Conservation (phyloP, 306 rosid genomes). For the Carpinus fangiana region DNA sequence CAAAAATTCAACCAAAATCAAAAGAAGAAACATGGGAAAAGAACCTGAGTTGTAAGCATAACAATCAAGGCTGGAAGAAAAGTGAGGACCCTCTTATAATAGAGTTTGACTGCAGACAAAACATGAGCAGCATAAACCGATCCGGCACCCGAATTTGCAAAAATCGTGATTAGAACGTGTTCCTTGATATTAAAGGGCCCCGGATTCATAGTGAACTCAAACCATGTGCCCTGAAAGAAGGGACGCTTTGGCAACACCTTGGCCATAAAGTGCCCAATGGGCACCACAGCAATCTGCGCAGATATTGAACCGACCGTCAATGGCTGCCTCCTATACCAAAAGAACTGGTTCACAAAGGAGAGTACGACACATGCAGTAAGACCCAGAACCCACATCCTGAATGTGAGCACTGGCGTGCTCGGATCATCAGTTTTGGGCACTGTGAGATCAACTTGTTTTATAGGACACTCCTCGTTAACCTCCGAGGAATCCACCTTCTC, state of each 20-base stretch:
- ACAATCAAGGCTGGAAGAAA: slow-evolving; percentile 67
- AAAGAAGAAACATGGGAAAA: neutral
- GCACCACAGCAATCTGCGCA: slow-evolving; percentile 93
- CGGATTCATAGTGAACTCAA: slow-evolving; percentile 68
- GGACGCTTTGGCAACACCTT: slow-evolving; percentile 46
- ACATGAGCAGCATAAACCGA: slow-evolving; percentile 71
- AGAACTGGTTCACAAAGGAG: slow-evolving; percentile 86
- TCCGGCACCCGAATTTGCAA: slow-evolving; percentile 82
- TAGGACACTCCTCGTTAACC: slow-evolving; percentile 39
- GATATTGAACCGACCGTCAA: slow-evolving; percentile 56
- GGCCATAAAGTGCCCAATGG: slow-evolving; percentile 83
- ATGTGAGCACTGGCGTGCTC: slow-evolving; percentile 56
- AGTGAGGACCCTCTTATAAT: slow-evolving; percentile 53
- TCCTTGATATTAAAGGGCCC: slow-evolving; percentile 89
- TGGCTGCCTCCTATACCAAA: slow-evolving; percentile 85
- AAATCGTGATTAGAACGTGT: slow-evolving; percentile 83
- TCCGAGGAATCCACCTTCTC: slow-evolving; percentile 13
- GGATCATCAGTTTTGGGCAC: slow-evolving; percentile 84
- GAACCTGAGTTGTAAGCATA: slow-evolving; percentile 89
- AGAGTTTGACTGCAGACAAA: slow-evolving; percentile 72
- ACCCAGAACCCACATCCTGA: slow-evolving; percentile 89
- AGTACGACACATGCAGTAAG: slow-evolving; percentile 57
- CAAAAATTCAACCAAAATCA: neutral
- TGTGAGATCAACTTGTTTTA: slow-evolving; percentile 70
- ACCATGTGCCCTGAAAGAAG: slow-evolving; percentile 48